Evolutionary conservation across 2,329 filamentous ascomycete species (phyloP), one percentile per base, ranked within the genome.

Genomic region (Didymella glomerata): DNA sequence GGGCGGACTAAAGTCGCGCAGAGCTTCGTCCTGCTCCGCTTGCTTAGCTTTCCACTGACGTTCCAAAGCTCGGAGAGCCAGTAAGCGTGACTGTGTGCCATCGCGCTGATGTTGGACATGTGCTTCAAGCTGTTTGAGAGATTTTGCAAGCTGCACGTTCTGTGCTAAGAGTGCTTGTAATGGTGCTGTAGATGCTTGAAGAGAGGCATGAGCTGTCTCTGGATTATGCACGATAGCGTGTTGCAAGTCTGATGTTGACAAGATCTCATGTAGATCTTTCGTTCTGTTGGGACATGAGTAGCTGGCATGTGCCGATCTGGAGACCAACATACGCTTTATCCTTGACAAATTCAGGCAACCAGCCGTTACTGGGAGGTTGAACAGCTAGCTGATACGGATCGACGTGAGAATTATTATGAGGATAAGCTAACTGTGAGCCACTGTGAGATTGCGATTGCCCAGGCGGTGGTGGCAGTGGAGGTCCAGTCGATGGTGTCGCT

Each of bases 41-140:
- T 98, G 92, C 77, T 95, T 96, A 67, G 90, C 86, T 54, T 89
- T 87, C 91, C 95, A 98, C 71, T 94, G 90, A n/a, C 93, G 87
- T 79, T 98, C 95, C 16, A 97, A 85, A 1, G 91, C 91, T 69
- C 94, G 91, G 22, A 95, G 87, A 11, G 91, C 85, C 1, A 98
- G 84, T 0, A 98, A 86, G 59, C 93, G 89, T 3, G 92, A 89
- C 73, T 96, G 92, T 0, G 91, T 90, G 1, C 85, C 83, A 27
- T 87, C 84, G 55, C 94, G 89, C 69, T 89, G 84, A 63, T 84
- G 84, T 11, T 78, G 74, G 13, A 89, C 78, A 60, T 84, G 84
- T 0, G 79, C 73, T 74, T 92, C 90, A 6, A 88, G 82, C 36
- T 86, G 83, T 24, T 82, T 77, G 13, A 92, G 80, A 67, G 87